Conservation (phyloP, 2,329 filamentous ascomycete species). For the Talaromyces sp. region DNA sequence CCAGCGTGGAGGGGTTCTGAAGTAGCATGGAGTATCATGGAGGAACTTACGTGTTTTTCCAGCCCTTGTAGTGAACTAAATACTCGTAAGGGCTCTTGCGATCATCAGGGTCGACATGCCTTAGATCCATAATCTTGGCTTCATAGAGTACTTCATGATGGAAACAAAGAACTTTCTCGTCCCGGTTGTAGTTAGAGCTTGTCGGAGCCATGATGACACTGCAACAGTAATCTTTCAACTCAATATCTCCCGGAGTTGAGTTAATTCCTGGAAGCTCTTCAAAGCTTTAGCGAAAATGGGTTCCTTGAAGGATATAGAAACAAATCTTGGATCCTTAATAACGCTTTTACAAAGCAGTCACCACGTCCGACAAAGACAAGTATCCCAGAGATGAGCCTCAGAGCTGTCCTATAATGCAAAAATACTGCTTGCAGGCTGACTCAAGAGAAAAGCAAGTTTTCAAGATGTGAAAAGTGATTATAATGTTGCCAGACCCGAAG, state of each 20-base stretch:
- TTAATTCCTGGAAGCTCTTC: background rate
- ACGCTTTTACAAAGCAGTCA: background rate
- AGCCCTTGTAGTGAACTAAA: constrained; percentile 97
- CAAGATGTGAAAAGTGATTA: background rate
- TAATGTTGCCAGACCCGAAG: background rate
- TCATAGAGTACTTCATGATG: constrained; percentile 97
- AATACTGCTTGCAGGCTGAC: background rate
- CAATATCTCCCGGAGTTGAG: background rate
- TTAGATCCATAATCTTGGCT: constrained; percentile 84
- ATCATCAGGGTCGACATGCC: constrained; percentile 56
- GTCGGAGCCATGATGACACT: constrained; percentile 57
- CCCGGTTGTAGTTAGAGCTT: constrained; percentile 57
- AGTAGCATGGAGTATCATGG: background rate
- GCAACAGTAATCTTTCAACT: constrained; percentile 4
- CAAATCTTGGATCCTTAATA: background rate
- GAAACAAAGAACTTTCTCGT: constrained; percentile 94
- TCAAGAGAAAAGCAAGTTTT: background rate
- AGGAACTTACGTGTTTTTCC: constrained; percentile 82
- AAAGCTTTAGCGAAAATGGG: background rate
- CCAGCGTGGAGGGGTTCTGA: background rate
- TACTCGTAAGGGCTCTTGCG: constrained; percentile 76
- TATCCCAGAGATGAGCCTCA: background rate
- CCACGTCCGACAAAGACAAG: background rate
- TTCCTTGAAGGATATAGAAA: background rate
- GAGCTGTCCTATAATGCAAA: background rate